Conservation (phyloP, 2,329 filamentous ascomycete genomes). For the Camillea tinctor region DNA sequence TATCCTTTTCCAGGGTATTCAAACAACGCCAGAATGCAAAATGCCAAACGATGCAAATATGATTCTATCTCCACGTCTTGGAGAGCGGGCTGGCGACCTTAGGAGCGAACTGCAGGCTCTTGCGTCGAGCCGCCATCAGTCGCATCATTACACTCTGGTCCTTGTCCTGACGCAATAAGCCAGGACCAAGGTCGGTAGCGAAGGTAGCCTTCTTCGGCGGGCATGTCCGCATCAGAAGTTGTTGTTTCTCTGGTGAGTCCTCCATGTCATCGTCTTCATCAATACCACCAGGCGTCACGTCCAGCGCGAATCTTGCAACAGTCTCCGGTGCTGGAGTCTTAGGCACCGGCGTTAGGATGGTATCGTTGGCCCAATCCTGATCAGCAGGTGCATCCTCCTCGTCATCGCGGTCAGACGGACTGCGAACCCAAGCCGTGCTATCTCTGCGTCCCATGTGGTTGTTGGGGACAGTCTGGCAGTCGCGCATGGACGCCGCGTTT, state of each 20-base stretch:
- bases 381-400: conserved; percentile 33
- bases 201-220: conserved; percentile 46
- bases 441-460: conserved; percentile 53
- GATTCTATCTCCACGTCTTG: conserved; percentile 47
- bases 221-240: conserved; percentile 51
- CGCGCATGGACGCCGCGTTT: conserved; percentile 27
- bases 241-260: conserved; percentile 33
- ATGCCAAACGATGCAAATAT: background rate
- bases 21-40: background rate
- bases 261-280: conserved; percentile 33
- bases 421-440: conserved; percentile 55
- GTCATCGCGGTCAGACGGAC: conserved; percentile 45
- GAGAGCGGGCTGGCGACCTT: conserved; percentile 72
- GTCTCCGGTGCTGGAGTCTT: conserved; percentile 58
- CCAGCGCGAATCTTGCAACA: conserved; percentile 51
- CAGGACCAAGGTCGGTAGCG: conserved; percentile 40
- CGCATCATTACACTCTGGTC: conserved; percentile 59
- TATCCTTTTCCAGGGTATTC: background rate
- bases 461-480: conserved; percentile 41
- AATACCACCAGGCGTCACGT: conserved; percentile 42
- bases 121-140: conserved; percentile 69
- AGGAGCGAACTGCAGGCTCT: conserved; percentile 76
- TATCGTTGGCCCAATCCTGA: conserved; percentile 38
- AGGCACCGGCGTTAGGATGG: conserved; percentile 54
- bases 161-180: conserved; percentile 49